These are phyloP conservation scores for Oidiodendron maius DNA, from an alignment of 495 filamentous ascomycete genomes.

Conservation along the genomic window DNA sequence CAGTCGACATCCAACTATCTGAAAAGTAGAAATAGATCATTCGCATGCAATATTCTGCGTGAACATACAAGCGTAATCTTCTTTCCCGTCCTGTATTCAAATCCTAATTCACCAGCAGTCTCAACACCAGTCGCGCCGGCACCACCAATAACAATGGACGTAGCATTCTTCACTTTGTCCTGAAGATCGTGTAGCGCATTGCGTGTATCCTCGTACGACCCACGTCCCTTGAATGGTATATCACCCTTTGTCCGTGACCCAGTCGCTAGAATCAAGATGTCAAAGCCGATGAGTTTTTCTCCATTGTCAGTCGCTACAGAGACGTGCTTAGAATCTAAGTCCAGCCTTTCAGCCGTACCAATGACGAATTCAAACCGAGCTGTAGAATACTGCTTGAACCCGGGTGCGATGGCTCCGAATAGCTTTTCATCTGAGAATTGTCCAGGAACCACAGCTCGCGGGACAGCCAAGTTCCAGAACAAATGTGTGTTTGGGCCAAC, in stretches of 20 bases:
- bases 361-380: slow-evolving; percentile 49
- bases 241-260: slow-evolving; percentile 30
- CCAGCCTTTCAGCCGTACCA: slow-evolving; percentile 44
- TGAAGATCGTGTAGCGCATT: slow-evolving; percentile 38
- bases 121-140: slow-evolving; percentile 65
- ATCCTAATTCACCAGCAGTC: slow-evolving; percentile 52
- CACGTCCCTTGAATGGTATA: slow-evolving; percentile 46
- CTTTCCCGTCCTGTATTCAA: slow-evolving; percentile 28
- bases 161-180: slow-evolving; percentile 40
- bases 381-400: slow-evolving; percentile 44
- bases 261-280: slow-evolving; percentile 53
- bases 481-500: slow-evolving; percentile 31
- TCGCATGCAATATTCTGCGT: neutral
- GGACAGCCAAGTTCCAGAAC: slow-evolving; percentile 29
- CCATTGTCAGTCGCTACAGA: slow-evolving; percentile 27
- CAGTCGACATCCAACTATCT: slow-evolving; percentile 36
- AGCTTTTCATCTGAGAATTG: slow-evolving; percentile 24
- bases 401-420: slow-evolving; percentile 30
- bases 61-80: slow-evolving; percentile 21
- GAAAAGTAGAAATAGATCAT: neutral
- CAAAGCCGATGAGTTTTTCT: slow-evolving; percentile 29
- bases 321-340: slow-evolving; percentile 36
- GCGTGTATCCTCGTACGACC: slow-evolving; percentile 35
- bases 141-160: slow-evolving; percentile 58
- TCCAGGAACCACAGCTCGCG: slow-evolving; percentile 28